phyloP scores from a whole-genome alignment of 176 grass and related monocot species.

The Avena insularis region DNA sequence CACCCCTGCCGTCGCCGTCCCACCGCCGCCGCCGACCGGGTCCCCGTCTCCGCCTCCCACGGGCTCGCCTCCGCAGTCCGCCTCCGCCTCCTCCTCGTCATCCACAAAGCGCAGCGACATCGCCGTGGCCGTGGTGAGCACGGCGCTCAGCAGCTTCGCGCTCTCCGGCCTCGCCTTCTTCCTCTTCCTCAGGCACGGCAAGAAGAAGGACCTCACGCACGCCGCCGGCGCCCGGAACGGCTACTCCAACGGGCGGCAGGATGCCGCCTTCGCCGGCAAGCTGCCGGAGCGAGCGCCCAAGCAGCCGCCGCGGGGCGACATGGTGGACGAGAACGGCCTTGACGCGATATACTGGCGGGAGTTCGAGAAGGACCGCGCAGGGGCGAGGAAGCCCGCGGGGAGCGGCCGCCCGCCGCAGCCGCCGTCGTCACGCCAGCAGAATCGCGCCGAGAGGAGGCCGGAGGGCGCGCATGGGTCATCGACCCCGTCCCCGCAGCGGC shows the following conservation, averaged over 20 bases:
- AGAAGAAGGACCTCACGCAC: conserved; percentile 43
- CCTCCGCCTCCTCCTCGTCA: neutral
- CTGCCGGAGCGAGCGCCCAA: conserved; percentile 35
- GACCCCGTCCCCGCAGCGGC: conserved; percentile 35
- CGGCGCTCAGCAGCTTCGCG: conserved; percentile 87
- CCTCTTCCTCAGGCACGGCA: conserved; percentile 61
- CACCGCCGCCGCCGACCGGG: conserved; percentile 40
- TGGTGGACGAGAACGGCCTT: conserved; percentile 90
- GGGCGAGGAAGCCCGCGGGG: neutral
- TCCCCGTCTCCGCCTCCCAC: conserved; percentile 32
- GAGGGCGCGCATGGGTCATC: conserved; percentile 18
- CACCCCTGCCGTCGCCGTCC: conserved; percentile 55
- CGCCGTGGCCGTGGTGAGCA: conserved; percentile 74
- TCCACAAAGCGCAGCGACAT: conserved; percentile 50
- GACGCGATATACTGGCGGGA: conserved; percentile 94
- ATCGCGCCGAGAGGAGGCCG: conserved; percentile 33
- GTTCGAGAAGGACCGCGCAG: conserved; percentile 58
- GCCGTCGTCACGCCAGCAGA: conserved; percentile 15
- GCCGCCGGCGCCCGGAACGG: neutral
- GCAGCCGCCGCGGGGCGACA: conserved; percentile 42
- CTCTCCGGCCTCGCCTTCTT: conserved; percentile 72
- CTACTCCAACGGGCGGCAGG: neutral
- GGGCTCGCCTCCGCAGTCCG: neutral
- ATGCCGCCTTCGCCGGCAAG: conserved; percentile 28
- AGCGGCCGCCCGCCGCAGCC: conserved; percentile 41